These are phyloP conservation scores for Setaria viridis DNA, from an alignment of 202 grass and related monocot genomes.

Conservation along the genomic window DNA sequence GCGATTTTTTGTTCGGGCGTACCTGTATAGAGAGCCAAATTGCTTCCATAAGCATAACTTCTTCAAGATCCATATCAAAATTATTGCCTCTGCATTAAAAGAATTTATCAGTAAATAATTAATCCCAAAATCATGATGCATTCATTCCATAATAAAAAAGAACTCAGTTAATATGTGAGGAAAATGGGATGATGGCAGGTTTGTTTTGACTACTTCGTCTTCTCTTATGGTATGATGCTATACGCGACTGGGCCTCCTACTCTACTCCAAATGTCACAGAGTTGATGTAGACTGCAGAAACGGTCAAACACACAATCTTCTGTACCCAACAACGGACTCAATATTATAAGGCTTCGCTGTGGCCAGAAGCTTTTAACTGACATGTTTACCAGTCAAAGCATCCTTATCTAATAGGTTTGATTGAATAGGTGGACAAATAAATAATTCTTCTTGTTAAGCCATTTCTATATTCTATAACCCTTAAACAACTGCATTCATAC, in stretches of 20 bases:
- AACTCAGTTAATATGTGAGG: constrained; percentile 6
- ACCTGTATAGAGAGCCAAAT: constrained; percentile 96
- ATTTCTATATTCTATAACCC: neutral
- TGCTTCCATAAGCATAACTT: constrained; percentile 97
- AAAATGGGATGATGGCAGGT: constrained; percentile 6
- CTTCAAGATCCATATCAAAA: constrained; percentile 90
- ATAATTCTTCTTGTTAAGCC: constrained; percentile 3
- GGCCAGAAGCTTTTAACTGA: neutral
- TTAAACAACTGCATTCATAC: neutral
- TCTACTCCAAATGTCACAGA: constrained; percentile 14
- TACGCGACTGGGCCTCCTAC: neutral
- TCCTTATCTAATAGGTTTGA: constrained; percentile 12
- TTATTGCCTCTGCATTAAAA: constrained; percentile 68
- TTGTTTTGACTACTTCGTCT: constrained; percentile 29
- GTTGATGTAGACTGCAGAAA: constrained; percentile 19
- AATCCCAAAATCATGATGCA: constrained; percentile 12
- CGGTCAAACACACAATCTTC: constrained; percentile 22
- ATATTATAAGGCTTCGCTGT: neutral
- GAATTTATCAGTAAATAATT: constrained; percentile 27
- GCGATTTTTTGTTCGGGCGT: constrained; percentile 11
- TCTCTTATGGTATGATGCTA: constrained; percentile 13
- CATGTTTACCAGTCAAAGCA: constrained; percentile 13
- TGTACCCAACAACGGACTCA: constrained; percentile 16
- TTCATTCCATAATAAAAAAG: constrained; percentile 13
- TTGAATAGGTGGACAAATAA: constrained; percentile 22